Evolutionary conservation across 2,329 filamentous ascomycete genomes (phyloP).

Genomic region (Aspergillus fijiensis): DNA sequence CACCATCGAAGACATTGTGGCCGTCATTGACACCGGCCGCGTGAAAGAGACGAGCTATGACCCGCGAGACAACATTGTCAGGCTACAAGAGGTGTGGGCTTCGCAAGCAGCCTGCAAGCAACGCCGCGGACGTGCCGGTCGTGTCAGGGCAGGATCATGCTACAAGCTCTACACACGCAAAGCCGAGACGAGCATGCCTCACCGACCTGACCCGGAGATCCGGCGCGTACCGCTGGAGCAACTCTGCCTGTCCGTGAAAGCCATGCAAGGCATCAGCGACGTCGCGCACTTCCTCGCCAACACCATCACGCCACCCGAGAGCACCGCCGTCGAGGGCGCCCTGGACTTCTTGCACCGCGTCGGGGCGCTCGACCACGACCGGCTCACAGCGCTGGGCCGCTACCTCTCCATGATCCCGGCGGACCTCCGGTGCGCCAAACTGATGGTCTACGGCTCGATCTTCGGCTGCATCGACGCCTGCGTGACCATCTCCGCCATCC

Average conservation of each 20-base stretch:
- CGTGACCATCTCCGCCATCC: slow-evolving; percentile 83
- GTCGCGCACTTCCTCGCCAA: slow-evolving; percentile 78
- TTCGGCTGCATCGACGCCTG: slow-evolving; percentile 90
- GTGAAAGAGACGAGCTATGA: slow-evolving; percentile 98
- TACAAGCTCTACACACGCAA: slow-evolving; percentile 93
- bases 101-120: slow-evolving; percentile 94
- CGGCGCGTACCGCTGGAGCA: slow-evolving; percentile 90
- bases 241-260: slow-evolving; percentile 87
- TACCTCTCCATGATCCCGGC: slow-evolving; percentile 95
- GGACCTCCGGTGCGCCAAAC: slow-evolving; percentile 86
- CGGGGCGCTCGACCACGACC: slow-evolving; percentile 81
- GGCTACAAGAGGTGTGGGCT: slow-evolving; percentile 91
- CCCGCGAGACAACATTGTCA: slow-evolving; percentile 86
- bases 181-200: slow-evolving; percentile 79
- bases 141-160: slow-evolving; percentile 86
- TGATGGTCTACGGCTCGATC: slow-evolving; percentile 92
- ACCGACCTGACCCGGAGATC: slow-evolving; percentile 90
- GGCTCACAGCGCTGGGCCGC: slow-evolving; percentile 84
- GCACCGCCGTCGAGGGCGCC: slow-evolving; percentile 80
- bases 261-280: slow-evolving; percentile 80
- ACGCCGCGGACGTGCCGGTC: slow-evolving; percentile 84
- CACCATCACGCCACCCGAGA: slow-evolving; percentile 85
- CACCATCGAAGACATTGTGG: slow-evolving; percentile 95
- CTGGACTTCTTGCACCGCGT: slow-evolving; percentile 76
- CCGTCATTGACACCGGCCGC: slow-evolving; percentile 89